These are phyloP conservation scores for Penicillium odoratum DNA, from an alignment of 495 filamentous ascomycete species.

Conservation along the genomic window DNA sequence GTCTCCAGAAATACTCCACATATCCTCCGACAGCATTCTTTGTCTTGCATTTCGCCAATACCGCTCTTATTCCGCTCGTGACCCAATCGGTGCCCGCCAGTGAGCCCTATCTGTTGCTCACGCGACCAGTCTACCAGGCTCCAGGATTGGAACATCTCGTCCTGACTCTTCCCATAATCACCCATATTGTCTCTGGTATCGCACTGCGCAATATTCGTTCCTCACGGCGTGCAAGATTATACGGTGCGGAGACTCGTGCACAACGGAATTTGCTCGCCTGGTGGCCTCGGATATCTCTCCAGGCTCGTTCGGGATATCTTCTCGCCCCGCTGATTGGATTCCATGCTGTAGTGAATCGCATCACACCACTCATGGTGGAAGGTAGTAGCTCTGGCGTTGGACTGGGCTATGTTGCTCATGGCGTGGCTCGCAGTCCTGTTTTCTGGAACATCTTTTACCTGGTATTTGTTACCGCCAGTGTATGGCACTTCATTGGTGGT, in stretches of 20 bases:
- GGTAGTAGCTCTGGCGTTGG: slow-evolving; percentile 82
- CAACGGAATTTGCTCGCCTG: slow-evolving; percentile 39
- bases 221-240: slow-evolving; percentile 62
- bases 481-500: slow-evolving; percentile 82
- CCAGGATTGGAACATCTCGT: slow-evolving; percentile 47
- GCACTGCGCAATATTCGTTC: slow-evolving; percentile 73
- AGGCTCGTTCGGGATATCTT: slow-evolving; percentile 65
- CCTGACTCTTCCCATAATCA: slow-evolving; percentile 44
- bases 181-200: slow-evolving; percentile 65
- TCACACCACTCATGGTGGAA: slow-evolving; percentile 69
- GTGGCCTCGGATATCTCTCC: slow-evolving; percentile 69
- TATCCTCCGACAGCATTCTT: slow-evolving; percentile 83
- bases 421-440: slow-evolving; percentile 66
- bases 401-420: slow-evolving; percentile 81
- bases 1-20: slow-evolving; percentile 81
- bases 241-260: slow-evolving; percentile 59
- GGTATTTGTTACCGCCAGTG: slow-evolving; percentile 65
- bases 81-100: slow-evolving; percentile 53
- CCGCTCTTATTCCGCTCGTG: slow-evolving; percentile 69
- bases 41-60: slow-evolving; percentile 75
- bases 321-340: slow-evolving; percentile 62
- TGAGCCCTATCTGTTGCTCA: slow-evolving; percentile 62
- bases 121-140: slow-evolving; percentile 78
- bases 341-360: slow-evolving; percentile 71
- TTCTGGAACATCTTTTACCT: slow-evolving; percentile 68